Conservation (phyloP, 108 stramenopile genomes). For the Schizochytrium sp. region DNA sequence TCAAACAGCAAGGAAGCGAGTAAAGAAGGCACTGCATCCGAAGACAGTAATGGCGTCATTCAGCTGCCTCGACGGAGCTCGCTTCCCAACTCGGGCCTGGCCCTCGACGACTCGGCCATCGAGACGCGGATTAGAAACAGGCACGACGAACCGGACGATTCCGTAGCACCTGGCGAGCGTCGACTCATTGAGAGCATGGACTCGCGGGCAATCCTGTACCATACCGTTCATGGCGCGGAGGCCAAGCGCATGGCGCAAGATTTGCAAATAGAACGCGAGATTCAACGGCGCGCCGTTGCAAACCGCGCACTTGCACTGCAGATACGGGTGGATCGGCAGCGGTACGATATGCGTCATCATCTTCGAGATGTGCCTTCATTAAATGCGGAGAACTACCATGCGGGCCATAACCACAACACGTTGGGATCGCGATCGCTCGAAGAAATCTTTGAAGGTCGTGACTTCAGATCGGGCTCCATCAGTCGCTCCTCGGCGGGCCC, state of each 20-base stretch:
- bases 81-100: not conserved
- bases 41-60: not conserved
- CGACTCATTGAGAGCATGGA: not conserved
- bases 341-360: not conserved
- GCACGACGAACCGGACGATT: not conserved
- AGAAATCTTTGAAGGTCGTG: not conserved
- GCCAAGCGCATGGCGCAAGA: not conserved
- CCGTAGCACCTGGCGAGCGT: not conserved
- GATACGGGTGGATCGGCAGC: not conserved
- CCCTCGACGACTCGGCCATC: not conserved
- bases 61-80: not conserved
- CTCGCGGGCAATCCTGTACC: not conserved
- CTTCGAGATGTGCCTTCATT: not conserved
- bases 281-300: not conserved
- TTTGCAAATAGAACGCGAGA: not conserved
- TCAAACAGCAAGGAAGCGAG: not conserved
- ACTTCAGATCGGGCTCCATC: not conserved
- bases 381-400: not conserved
- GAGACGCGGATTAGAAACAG: no score
- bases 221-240: not conserved
- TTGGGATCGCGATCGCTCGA: not conserved
- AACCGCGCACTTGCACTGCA: not conserved
- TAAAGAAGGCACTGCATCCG: not conserved
- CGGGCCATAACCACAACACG: not conserved
- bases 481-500: not conserved